Conservation (phyloP, 176 grass and related monocot species). For the Aegilops speltoides region DNA sequence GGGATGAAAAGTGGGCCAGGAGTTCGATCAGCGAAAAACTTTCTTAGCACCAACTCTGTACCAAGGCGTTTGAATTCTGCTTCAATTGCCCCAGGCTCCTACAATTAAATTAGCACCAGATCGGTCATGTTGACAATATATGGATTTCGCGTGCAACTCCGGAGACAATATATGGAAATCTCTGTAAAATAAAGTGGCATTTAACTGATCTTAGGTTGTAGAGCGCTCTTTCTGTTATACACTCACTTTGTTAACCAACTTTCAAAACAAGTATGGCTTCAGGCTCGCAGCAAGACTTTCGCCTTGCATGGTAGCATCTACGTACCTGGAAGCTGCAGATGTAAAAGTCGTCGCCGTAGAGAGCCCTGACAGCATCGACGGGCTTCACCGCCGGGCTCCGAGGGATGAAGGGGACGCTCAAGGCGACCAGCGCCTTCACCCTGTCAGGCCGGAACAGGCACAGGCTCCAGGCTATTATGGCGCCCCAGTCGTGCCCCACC, state of each 20-base stretch:
- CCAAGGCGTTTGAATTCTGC: slow-evolving; percentile 59
- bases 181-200: too few relatives aligned
- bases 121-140: background rate
- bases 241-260: too few relatives aligned
- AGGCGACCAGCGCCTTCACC: slow-evolving; percentile 51
- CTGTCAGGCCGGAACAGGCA: slow-evolving; percentile 55
- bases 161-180: background rate
- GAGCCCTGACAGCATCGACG: slow-evolving; percentile 34
- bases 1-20: slow-evolving; percentile 44
- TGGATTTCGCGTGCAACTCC: background rate
- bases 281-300: background rate
- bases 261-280: too few relatives aligned
- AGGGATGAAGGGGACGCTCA: slow-evolving; percentile 51
- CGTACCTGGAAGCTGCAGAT: slow-evolving; percentile 21
- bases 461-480: slow-evolving; percentile 50
- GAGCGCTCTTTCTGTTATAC: too few relatives aligned
- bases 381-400: slow-evolving; percentile 41
- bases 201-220: too few relatives aligned
- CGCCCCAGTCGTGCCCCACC: slow-evolving; percentile 66
- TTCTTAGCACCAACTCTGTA: slow-evolving; percentile 44
- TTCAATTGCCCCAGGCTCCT: slow-evolving; percentile 64
- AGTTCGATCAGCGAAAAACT: slow-evolving; percentile 37
- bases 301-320: background rate
- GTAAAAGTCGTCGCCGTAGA: slow-evolving; percentile 72
- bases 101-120: background rate